Evolutionary conservation across 352 stramenopile species (phyloP).

Genomic region (Phytophthora pinifolia): DNA sequence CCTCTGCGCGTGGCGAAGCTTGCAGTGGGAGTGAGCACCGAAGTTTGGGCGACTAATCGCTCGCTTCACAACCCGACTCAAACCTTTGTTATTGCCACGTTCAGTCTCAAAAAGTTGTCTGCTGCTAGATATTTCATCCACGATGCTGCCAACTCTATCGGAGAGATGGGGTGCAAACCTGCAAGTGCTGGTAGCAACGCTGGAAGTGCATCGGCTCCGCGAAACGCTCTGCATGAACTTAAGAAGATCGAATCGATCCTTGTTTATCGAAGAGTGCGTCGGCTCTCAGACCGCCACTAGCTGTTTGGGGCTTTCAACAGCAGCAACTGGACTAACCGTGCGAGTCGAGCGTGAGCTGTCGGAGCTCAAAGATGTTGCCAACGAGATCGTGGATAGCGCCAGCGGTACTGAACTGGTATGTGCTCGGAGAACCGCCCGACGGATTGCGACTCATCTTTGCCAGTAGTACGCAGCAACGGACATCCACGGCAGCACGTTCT

Average conservation of each 20-base stretch:
- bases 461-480: conserved; percentile 4
- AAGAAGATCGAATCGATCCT: conserved; percentile 20
- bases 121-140: background rate
- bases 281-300: background rate
- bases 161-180: conserved; percentile 18
- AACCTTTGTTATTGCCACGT: background rate
- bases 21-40: no score
- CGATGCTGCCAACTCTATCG: conserved; percentile 21
- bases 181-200: conserved; percentile 9
- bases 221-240: conserved; percentile 7
- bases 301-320: conserved; percentile 3
- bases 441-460: conserved; percentile 7
- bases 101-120: background rate
- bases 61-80: no score
- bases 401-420: conserved; percentile 14
- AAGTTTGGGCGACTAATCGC: no score
- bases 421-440: conserved; percentile 17
- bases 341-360: conserved; percentile 9
- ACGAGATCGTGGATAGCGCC: conserved; percentile 8
- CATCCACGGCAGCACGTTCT: conserved; percentile 7
- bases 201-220: conserved; percentile 1
- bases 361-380: conserved; percentile 14
- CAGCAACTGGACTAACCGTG: background rate
- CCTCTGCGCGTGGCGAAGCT: no score
- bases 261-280: conserved; percentile 14